A percentile compares a stretch with the other conserved stretches of the same genome.
These are phyloP conservation scores for Phytopythium boreale DNA, from an alignment of 352 stramenopile species.

Conservation along the genomic window DNA sequence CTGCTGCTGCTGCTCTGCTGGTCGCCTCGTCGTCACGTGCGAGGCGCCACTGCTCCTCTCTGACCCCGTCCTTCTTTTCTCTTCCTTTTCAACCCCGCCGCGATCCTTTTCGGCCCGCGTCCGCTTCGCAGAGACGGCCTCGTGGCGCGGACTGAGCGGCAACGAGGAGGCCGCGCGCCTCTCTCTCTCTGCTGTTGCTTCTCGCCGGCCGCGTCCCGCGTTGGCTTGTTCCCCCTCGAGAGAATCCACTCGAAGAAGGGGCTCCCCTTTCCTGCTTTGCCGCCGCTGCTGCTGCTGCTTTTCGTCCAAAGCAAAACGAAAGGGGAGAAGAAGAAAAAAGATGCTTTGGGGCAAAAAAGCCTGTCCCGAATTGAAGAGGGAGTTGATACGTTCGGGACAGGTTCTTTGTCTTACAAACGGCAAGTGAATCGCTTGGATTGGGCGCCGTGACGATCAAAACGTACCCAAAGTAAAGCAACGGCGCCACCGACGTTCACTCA, in stretches of 20 bases:
- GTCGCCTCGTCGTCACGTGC: not conserved
- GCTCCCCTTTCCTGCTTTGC: not conserved
- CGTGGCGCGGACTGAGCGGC: not conserved
- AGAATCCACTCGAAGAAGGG: not conserved
- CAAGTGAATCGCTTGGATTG: not conserved
- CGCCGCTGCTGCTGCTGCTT: not conserved
- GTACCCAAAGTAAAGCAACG: not conserved
- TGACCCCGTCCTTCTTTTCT: not conserved
- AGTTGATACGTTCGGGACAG: not conserved
- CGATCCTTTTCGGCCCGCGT: not conserved
- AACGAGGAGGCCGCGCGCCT: not conserved
- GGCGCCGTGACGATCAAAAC: too few relatives aligned
- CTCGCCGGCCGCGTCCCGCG: not conserved
- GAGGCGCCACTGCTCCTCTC: not conserved
- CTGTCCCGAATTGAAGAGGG: not conserved
- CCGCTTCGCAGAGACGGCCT: not conserved
- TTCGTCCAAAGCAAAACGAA: constrained; percentile 3
- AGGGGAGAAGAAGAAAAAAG: constrained; percentile 1
- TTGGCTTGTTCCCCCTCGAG: not conserved
- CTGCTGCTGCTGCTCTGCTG: constrained; percentile 4
- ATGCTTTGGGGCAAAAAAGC: not conserved
- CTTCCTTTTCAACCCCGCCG: not conserved
- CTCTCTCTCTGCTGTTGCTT: not conserved
- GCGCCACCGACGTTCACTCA: not conserved
- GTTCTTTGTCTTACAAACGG: not conserved